A percentile compares a stretch with the other conserved stretches of the same genome.
Evolutionary conservation across 345 rosid genomes (phyloP).

Genomic region (Clarkia xantiana): DNA sequence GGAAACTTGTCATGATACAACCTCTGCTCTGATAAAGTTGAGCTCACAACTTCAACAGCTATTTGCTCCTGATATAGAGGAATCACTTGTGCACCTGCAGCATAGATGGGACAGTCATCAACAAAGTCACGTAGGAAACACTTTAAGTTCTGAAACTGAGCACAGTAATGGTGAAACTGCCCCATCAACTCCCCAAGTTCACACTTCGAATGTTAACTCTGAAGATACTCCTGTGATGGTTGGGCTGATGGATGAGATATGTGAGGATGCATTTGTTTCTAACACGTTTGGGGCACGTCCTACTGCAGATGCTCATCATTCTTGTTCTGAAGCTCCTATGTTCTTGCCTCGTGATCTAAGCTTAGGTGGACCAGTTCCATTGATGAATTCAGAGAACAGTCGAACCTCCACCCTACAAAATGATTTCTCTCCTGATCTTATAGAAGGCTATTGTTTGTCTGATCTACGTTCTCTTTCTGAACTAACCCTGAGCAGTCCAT

Average conservation of each 20-base stretch:
- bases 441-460: constrained; percentile 68
- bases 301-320: constrained; percentile 27
- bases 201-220: constrained; percentile 15
- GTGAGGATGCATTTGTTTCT: constrained; percentile 52
- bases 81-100: constrained; percentile 72
- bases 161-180: constrained; percentile 14
- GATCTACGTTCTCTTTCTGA: constrained; percentile 44
- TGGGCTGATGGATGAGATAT: constrained; percentile 70
- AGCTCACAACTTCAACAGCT: constrained; percentile 69
- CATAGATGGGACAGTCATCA: constrained; percentile 60
- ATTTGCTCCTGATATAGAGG: constrained; percentile 86
- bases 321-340: constrained; percentile 25
- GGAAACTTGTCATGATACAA: constrained; percentile 84
- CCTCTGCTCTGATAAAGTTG: constrained; percentile 58
- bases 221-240: constrained; percentile 15
- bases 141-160: constrained; percentile 20
- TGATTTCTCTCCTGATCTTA: constrained; percentile 46
- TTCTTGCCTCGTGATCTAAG: constrained; percentile 17
- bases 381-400: constrained; percentile 30
- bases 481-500: constrained; percentile 31
- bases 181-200: constrained; percentile 26
- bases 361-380: constrained; percentile 26
- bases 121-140: constrained; percentile 32
- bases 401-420: constrained; percentile 34
- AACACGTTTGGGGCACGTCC: constrained; percentile 24